Conservation (phyloP, 306 rosid genomes). For the Senna siamea region DNA sequence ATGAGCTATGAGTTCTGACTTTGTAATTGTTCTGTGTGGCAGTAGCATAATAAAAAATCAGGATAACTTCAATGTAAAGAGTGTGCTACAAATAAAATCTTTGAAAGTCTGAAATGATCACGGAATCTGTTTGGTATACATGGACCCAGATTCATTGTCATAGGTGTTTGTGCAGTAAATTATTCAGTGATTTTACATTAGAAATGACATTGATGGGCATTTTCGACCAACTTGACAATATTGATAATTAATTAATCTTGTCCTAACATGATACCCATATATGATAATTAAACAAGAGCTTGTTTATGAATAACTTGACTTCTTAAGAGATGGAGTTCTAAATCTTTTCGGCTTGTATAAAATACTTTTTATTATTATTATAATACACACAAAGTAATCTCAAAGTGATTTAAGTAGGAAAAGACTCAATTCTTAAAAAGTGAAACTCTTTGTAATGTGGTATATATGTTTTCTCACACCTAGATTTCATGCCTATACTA, state of each 20-base stretch:
- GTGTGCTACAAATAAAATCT: background rate
- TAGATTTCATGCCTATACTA: too few species aligned
- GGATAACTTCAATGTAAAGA: background rate
- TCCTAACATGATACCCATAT: too few species aligned
- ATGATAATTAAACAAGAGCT: background rate
- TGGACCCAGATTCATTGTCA: background rate
- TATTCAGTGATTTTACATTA: background rate
- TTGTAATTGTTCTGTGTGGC: background rate
- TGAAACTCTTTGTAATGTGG: too few species aligned
- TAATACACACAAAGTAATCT: too few species aligned
- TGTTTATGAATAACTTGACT: too few species aligned
- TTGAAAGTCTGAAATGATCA: background rate
- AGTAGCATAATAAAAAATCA: background rate
- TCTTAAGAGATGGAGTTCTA: too few species aligned
- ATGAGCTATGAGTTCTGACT: background rate
- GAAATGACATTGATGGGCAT: conserved; percentile 18
- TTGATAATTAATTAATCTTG: too few species aligned
- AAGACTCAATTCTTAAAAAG: too few species aligned
- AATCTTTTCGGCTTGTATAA: too few species aligned
- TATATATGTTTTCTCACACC: too few species aligned
- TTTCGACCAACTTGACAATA: conserved; percentile 7
- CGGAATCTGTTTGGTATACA: background rate
- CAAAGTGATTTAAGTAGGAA: too few species aligned
- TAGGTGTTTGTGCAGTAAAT: background rate
- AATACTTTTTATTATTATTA: too few species aligned